Conservation (phyloP, 2,329 filamentous ascomycete genomes). For the Cercospora janseana region DNA sequence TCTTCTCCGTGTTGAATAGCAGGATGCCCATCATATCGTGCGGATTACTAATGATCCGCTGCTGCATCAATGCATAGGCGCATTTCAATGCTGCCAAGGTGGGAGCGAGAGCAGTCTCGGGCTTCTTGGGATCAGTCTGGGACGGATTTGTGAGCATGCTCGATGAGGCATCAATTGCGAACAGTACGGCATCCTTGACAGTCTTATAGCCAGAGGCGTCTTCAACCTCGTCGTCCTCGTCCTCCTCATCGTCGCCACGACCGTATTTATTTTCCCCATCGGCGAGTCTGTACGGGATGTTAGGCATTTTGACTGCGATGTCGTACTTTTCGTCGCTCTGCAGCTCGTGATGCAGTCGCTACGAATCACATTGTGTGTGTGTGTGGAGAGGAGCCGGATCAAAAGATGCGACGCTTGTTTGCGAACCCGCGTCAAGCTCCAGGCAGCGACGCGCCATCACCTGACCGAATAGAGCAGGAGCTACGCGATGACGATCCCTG, state of each 20-base stretch:
- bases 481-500: not conserved
- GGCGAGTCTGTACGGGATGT: conserved; percentile 19
- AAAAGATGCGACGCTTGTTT: no score
- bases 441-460: not conserved
- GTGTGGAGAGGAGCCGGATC: no score
- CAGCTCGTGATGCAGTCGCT: not conserved
- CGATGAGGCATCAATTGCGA: conserved; percentile 85
- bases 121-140: conserved; percentile 67
- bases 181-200: conserved; percentile 95
- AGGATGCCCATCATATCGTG: conserved; percentile 97
- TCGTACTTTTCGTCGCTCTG: not conserved
- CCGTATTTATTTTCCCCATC: conserved; percentile 30
- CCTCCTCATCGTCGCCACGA: conserved; percentile 51
- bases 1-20: conserved; percentile 83
- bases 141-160: conserved; percentile 76
- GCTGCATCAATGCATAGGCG: conserved; percentile 92
- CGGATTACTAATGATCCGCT: conserved; percentile 94
- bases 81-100: conserved; percentile 85
- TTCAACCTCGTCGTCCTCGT: conserved; percentile 67
- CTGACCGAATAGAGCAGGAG: not conserved
- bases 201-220: conserved; percentile 78
- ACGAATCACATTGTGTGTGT: not conserved
- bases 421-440: conserved; percentile 2
- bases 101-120: conserved; percentile 69
- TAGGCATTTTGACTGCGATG: conserved; percentile 6